Conservation (phyloP, 2,329 filamentous ascomycete species). For the Colletotrichum sp. region DNA sequence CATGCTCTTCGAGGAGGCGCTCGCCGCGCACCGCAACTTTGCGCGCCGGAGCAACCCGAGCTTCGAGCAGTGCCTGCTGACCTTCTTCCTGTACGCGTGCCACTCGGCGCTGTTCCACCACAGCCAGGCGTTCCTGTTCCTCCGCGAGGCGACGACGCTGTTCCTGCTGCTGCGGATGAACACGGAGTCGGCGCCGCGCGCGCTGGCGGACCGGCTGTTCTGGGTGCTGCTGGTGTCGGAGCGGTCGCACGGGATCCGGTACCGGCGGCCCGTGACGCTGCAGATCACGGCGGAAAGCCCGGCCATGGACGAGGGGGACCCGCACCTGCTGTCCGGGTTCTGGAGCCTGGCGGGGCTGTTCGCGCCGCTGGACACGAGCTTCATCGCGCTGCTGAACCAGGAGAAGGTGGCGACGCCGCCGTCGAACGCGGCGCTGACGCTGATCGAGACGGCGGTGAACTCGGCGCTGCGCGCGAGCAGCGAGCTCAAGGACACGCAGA, state of each 20-base stretch:
- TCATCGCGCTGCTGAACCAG: slow-evolving; percentile 45
- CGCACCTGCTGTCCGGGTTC: slow-evolving; percentile 38
- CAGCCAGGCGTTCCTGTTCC: slow-evolving; percentile 46
- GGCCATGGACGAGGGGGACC: slow-evolving; percentile 30
- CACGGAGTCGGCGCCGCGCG: slow-evolving; percentile 24
- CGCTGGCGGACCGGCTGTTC: slow-evolving; percentile 42
- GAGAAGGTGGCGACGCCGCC: slow-evolving; percentile 36
- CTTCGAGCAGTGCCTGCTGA: slow-evolving; percentile 43
- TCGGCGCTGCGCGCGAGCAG: slow-evolving; percentile 36
- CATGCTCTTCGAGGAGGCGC: slow-evolving; percentile 40
- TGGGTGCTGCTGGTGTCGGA: slow-evolving; percentile 51
- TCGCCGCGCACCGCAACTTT: slow-evolving; percentile 37
- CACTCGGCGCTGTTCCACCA: slow-evolving; percentile 47
- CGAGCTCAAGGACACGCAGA: slow-evolving; percentile 46
- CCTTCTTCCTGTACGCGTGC: slow-evolving; percentile 51
- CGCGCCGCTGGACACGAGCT: slow-evolving; percentile 44
- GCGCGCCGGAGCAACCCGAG: slow-evolving; percentile 38
- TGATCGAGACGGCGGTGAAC: slow-evolving; percentile 40
- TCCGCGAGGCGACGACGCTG: slow-evolving; percentile 47
- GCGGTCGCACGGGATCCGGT: slow-evolving; percentile 48
- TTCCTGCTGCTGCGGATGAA: slow-evolving; percentile 38
- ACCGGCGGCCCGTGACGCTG: slow-evolving; percentile 47
- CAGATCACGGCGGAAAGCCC: slow-evolving; percentile 44
- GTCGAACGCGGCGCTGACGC: slow-evolving; percentile 35
- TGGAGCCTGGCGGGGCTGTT: slow-evolving; percentile 46